These are phyloP conservation scores for Suillus subaureus DNA, from an alignment of 768 basidiomycete genomes.

Conservation along the genomic window DNA sequence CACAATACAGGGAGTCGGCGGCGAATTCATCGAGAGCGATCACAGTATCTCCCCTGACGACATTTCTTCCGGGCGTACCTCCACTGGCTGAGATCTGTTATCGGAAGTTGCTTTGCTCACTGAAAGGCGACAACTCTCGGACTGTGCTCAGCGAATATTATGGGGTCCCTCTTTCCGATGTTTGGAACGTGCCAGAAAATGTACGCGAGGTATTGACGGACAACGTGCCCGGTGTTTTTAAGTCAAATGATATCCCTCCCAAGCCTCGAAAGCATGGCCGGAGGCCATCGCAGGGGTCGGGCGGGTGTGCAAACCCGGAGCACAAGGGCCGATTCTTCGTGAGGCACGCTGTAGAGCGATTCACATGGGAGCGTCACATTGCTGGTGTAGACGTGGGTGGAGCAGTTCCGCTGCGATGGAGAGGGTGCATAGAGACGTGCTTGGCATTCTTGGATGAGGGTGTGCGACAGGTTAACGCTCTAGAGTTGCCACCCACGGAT, in stretches of 20 bases:
- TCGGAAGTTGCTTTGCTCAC: conserved; percentile 38
- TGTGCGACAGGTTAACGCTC: background rate
- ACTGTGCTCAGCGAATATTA: conserved; percentile 28
- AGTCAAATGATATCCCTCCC: background rate
- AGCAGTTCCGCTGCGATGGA: conserved; percentile 62
- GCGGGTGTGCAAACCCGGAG: conserved; percentile 50
- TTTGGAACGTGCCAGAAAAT: conserved; percentile 26
- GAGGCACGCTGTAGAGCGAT: conserved; percentile 59
- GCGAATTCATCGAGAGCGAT: conserved; percentile 6
- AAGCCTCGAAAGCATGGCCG: conserved; percentile 19
- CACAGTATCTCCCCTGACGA: conserved; percentile 24
- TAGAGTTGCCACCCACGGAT: background rate
- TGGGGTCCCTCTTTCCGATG: conserved; percentile 33
- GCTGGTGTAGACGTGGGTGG: conserved; percentile 56
- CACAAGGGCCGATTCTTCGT: conserved; percentile 46
- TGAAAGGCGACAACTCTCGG: conserved; percentile 8
- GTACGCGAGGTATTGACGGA: conserved; percentile 29
- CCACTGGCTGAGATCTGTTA: conserved; percentile 41
- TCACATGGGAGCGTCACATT: conserved; percentile 62
- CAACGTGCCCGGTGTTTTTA: conserved; percentile 32
- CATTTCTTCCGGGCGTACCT: conserved; percentile 24
- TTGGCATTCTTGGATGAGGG: conserved; percentile 54
- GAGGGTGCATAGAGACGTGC: conserved; percentile 67
- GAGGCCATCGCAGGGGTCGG: conserved; percentile 33
- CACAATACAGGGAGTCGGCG: conserved; percentile 13